Conservation (phyloP, 2,329 filamentous ascomycete genomes). For the Exophiala sideris region DNA sequence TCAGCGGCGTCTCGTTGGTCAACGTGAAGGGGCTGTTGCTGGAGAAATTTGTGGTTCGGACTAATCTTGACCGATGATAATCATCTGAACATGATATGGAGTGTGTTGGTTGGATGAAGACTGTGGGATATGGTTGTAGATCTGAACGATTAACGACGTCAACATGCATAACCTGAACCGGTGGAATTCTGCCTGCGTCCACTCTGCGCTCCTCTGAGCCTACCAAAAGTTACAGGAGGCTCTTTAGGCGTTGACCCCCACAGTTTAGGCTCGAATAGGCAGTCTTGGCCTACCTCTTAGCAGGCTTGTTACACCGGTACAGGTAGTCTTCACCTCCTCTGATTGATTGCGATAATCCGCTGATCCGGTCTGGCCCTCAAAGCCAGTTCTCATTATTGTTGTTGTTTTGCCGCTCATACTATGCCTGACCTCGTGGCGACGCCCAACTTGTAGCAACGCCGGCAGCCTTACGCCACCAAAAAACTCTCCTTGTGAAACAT, state of each 20-base stretch:
- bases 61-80: no score
- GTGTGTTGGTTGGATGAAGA: not conserved
- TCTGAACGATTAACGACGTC: conserved; percentile 16
- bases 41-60: no score
- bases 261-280: no score
- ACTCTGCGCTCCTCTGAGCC: no score
- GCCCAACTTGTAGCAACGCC: not conserved
- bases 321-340: no score
- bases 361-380: not conserved
- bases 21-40: no score
- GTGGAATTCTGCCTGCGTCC: not conserved
- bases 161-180: not conserved
- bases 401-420: no score
- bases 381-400: not conserved
- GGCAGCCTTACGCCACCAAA: not conserved
- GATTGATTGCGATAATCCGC: no score
- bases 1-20: no score
- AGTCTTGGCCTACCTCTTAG: no score
- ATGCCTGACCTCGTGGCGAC: no score
- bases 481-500: not conserved
- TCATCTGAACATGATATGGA: not conserved
- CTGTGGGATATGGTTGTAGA: not conserved
- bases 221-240: not conserved
- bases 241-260: not conserved
- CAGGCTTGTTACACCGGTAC: no score